A percentile compares a stretch with the other conserved stretches of the same genome.
These are phyloP conservation scores for Fusarium musae DNA, from an alignment of 2,329 filamentous ascomycete species.

Conservation along the genomic window DNA sequence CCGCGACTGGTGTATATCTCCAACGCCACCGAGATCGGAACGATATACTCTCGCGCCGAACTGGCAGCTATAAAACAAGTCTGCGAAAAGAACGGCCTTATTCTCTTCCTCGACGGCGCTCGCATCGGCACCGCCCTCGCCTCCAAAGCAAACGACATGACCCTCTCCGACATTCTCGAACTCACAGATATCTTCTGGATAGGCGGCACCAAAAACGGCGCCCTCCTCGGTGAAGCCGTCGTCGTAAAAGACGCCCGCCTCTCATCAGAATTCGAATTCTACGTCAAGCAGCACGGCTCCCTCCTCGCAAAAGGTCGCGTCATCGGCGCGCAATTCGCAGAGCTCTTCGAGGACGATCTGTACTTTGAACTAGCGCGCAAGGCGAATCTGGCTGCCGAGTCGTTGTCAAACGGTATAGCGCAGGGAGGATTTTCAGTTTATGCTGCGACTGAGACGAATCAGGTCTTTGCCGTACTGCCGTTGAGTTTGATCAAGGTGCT, in stretches of 20 bases:
- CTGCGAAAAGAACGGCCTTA: constrained; percentile 54
- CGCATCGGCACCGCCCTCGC: constrained; percentile 57
- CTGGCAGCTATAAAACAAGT: constrained; percentile 54
- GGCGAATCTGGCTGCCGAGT: constrained; percentile 57
- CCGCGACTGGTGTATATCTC: constrained; percentile 63
- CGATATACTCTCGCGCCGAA: constrained; percentile 58
- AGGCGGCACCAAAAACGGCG: constrained; percentile 63
- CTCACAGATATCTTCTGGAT: constrained; percentile 66
- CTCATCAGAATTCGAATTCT: constrained; percentile 60
- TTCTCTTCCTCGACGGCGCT: constrained; percentile 61
- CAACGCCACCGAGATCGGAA: constrained; percentile 62
- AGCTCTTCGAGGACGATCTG: constrained; percentile 57
- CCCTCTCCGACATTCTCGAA: constrained; percentile 56
- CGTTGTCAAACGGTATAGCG: constrained; percentile 56
- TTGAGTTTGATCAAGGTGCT: constrained; percentile 51
- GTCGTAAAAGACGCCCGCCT: constrained; percentile 56
- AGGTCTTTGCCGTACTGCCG: constrained; percentile 61
- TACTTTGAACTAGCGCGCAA: constrained; percentile 59
- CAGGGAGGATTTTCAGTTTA: constrained; percentile 54
- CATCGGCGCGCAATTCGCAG: constrained; percentile 61
- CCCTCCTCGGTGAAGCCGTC: constrained; percentile 61
- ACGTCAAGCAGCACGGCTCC: constrained; percentile 63
- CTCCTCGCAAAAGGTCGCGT: constrained; percentile 61
- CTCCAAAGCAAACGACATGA: constrained; percentile 56
- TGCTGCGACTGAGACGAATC: constrained; percentile 61